Conservation (phyloP, 78 protist genomes). For the Chrysochromulina parva region DNA sequence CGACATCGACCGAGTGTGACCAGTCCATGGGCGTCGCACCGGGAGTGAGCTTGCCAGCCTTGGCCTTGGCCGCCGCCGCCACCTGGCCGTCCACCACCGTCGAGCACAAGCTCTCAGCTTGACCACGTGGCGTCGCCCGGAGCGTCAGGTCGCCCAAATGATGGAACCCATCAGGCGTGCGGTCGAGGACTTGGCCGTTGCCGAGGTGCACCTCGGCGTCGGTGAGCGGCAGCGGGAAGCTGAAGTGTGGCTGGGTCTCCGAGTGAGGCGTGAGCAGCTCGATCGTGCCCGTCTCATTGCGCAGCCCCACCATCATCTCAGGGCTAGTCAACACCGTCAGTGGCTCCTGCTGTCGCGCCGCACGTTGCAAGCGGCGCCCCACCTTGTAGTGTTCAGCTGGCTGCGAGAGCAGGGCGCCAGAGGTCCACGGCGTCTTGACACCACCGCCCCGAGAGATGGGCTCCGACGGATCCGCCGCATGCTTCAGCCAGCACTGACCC, state of each 20-base stretch:
- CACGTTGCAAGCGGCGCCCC: not conserved
- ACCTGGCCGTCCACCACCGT: not conserved
- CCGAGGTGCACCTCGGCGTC: not conserved
- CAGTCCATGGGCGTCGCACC: no score
- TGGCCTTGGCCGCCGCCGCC: not conserved
- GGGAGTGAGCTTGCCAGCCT: no score
- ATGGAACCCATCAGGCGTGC: not conserved
- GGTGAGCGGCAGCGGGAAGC: not conserved
- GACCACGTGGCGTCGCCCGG: not conserved
- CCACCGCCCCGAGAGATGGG: not conserved
- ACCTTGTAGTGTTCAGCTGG: not conserved
- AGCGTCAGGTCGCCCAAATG: not conserved
- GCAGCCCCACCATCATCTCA: not conserved
- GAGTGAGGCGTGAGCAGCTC: not conserved
- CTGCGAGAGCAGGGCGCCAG: not conserved
- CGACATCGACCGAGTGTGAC: no score
- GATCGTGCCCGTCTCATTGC: slow-evolving; percentile 13
- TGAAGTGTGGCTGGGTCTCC: not conserved
- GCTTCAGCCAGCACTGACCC: slow-evolving; percentile 28
- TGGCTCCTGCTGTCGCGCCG: not conserved
- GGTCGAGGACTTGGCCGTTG: not conserved
- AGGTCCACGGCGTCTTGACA: not conserved
- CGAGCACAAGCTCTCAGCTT: not conserved
- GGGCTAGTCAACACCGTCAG: not conserved
- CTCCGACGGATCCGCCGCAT: not conserved